phyloP scores from a whole-genome alignment of 129 eudicot species.

The Sambucus nigra region DNA sequence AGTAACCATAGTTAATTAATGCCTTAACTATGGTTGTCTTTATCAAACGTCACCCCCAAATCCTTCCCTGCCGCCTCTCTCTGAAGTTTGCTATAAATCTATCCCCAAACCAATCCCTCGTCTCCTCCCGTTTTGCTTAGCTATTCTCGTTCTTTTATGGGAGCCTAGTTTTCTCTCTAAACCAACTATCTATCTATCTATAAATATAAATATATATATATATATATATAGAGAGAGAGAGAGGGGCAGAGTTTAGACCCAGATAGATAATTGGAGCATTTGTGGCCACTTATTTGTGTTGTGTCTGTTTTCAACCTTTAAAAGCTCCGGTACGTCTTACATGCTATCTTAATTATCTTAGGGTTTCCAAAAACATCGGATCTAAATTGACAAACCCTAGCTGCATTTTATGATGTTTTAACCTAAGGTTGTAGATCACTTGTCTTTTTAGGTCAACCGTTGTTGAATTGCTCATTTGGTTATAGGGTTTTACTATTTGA shows the following conservation, averaged over 20 bases:
- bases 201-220: too few relatives aligned
- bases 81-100: not conserved
- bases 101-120: not conserved
- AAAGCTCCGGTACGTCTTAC: conserved; percentile 3
- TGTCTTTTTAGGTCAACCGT: not conserved
- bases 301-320: not conserved
- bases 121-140: not conserved
- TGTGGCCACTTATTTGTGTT: not conserved
- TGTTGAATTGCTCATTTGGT: not conserved
- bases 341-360: not conserved
- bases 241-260: too few relatives aligned
- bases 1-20: too few relatives aligned
- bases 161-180: not conserved
- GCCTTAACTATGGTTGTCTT: too few relatives aligned
- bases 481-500: conserved; percentile 2
- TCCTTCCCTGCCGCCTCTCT: not conserved
- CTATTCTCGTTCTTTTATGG: not conserved
- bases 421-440: not conserved
- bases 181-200: not conserved
- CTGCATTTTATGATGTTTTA: too few relatives aligned
- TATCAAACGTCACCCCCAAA: too few relatives aligned
- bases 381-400: not conserved
- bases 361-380: conserved; percentile 1
- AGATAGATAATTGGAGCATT: not conserved
- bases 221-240: conserved; percentile 5